Evolutionary conservation across 2,329 filamentous ascomycete species (phyloP), one percentile per base, ranked within the genome.

Genomic region (Orbilia brochopaga): DNA sequence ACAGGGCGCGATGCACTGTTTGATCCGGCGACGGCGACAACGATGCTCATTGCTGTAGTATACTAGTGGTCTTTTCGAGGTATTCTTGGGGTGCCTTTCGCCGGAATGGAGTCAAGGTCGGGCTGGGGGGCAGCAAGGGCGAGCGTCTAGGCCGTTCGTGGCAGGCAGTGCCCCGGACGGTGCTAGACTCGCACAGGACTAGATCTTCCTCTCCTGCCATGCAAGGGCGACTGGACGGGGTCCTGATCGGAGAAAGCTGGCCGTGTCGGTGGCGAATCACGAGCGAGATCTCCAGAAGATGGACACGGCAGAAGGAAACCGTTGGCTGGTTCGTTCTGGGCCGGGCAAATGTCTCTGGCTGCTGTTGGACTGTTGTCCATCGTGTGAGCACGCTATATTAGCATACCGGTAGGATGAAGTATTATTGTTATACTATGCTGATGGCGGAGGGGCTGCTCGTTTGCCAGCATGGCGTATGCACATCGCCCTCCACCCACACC

Each of bases 161-260:
- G 66, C 59, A 70, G 66, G 66, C 59, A 44, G 66, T 70, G 66
- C 66, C 66, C 63, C 57, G 37, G 44, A 32, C 4, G 8, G 44
- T 48, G 19, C 15, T 48, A 19, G 15, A 48, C 6, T 19, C 44
- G 13, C 19, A 5, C 44, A 19, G 44, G 44, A 8, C 44, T 19
- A 5, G 2, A 4, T 17, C 6, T 6, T 23, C 7, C 44, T 21
- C 46, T 54, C 19, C 32, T 52, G 30, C 51, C 19, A 51, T 54
- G 35, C 19, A 32, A 44, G 44, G 44, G 44, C 44, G 15, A 48
- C n/a, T 48, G 44, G 17, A 19, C 44, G 44, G 21, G 44, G 17
- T 19, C 6, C 11, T 3, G 2, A 21, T 19, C 19, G 11, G 44
- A 23, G n/a, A 42, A 48, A 48, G 19, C 11, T 17, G 44, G 44